phyloP scores from a whole-genome alignment of 768 basidiomycete genomes.

The Ramaria rubella region DNA sequence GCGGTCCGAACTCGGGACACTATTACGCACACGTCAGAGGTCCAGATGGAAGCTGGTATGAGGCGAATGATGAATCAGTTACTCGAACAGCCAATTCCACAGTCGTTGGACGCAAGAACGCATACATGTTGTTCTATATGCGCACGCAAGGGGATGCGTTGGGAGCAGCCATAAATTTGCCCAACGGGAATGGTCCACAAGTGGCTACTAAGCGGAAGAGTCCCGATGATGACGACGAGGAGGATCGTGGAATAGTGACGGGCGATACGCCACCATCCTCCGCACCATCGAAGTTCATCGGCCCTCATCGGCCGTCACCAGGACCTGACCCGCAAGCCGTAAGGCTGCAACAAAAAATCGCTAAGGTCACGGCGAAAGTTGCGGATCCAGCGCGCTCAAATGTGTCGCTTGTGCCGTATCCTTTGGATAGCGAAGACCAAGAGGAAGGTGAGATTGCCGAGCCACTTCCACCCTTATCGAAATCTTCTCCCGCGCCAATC shows the following conservation, averaged over 20 bases:
- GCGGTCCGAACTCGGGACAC: conserved; percentile 92
- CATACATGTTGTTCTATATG: conserved; percentile 92
- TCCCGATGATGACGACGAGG: background rate
- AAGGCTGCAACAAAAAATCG: background rate
- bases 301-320: background rate
- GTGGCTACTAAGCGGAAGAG: background rate
- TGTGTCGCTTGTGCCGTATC: background rate
- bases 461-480: background rate
- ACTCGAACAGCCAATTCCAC: conserved; percentile 38
- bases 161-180: conserved; percentile 49
- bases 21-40: conserved; percentile 84
- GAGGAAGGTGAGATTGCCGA: background rate
- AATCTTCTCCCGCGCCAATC: background rate
- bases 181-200: background rate
- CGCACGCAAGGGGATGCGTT: conserved; percentile 71
- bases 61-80: conserved; percentile 91
- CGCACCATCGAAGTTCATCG: background rate
- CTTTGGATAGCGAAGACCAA: background rate
- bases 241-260: background rate
- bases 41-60: conserved; percentile 67
- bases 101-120: conserved; percentile 56
- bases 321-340: background rate
- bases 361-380: background rate
- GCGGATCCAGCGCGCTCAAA: background rate
- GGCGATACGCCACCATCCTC: background rate